Conservation (phyloP, 148 eudicot genomes). For the Cornus florida region DNA sequence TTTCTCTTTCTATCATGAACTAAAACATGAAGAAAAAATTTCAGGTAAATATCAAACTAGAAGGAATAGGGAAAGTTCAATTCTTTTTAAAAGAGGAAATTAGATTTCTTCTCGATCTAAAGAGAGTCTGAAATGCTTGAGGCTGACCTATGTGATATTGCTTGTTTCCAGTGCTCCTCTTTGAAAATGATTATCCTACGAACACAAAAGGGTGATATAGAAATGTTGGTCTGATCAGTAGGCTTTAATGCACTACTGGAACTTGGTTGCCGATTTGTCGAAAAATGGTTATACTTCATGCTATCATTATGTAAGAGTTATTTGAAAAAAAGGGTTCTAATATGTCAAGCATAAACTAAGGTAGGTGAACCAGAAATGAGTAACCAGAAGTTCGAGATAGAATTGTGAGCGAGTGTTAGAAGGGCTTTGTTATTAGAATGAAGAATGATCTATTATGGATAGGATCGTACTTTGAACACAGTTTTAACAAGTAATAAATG, state of each 20-base stretch:
- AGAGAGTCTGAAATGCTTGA: not conserved
- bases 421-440: not conserved
- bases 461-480: not conserved
- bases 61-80: not conserved
- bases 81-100: not conserved
- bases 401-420: not conserved
- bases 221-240: not conserved
- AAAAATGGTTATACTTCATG: no score
- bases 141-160: not conserved
- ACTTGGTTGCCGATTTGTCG: no score
- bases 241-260: no score
- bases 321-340: not conserved
- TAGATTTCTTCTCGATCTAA: not conserved
- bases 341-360: not conserved
- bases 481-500: not conserved
- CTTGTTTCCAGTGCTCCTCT: not conserved
- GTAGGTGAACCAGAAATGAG: not conserved
- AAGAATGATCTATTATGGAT: not conserved
- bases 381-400: not conserved
- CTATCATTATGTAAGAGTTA: no score
- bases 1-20: conserved; percentile 2
- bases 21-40: not conserved
- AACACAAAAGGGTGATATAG: not conserved
- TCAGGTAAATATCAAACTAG: not conserved
- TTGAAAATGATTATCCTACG: not conserved